Conservation (phyloP, 495 filamentous ascomycete species). For the Penicillium steckii region DNA sequence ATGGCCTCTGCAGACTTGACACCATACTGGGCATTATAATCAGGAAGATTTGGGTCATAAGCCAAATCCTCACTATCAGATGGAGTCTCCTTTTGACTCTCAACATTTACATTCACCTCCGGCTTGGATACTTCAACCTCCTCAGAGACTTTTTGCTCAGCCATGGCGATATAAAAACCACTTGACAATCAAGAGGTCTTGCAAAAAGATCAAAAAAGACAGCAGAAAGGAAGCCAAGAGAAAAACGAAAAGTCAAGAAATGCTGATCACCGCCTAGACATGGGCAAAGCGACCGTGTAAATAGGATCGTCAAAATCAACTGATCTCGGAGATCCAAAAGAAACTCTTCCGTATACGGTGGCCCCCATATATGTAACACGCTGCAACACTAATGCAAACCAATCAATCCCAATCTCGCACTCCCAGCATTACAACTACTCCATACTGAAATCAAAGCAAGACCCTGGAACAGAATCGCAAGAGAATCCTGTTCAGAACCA, state of each 20-base stretch:
- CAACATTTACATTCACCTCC: constrained; percentile 5
- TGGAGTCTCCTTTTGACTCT: background rate
- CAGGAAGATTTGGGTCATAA: constrained; percentile 2
- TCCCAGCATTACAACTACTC: background rate
- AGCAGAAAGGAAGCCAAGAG: background rate
- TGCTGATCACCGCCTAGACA: background rate
- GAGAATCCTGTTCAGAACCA: background rate
- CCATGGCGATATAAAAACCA: constrained; percentile 1
- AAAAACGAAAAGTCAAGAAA: background rate
- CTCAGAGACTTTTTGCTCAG: background rate
- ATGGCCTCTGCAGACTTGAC: constrained; percentile 37
- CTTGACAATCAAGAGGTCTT: background rate
- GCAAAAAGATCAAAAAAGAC: background rate
- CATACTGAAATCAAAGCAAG: background rate
- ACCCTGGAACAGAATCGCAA: background rate
- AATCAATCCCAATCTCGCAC: background rate
- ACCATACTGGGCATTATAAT: constrained; percentile 26
- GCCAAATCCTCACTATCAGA: background rate
- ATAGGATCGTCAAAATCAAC: background rate
- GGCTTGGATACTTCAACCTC: background rate
- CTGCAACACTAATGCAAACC: background rate
- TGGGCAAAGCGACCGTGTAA: background rate
- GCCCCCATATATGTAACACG: background rate
- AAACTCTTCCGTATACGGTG: background rate
- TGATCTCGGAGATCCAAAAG: background rate